These are phyloP conservation scores for Sarcodon sp. DNA, from an alignment of 768 basidiomycete genomes.

Conservation along the genomic window DNA sequence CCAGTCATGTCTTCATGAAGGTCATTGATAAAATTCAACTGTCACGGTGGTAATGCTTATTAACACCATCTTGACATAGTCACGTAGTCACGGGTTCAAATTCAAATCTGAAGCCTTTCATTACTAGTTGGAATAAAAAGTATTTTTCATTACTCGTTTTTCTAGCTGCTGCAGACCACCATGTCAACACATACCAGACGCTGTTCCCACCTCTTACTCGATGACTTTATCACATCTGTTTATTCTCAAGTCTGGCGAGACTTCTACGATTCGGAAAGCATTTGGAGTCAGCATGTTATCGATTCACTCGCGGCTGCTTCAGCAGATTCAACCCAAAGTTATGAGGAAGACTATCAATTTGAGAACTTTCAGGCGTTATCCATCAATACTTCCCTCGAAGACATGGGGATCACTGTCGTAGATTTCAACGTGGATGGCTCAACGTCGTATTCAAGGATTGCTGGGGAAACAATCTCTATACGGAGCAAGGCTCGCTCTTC, in stretches of 20 bases:
- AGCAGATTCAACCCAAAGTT: background rate
- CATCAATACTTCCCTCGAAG: slow-evolving; percentile 6
- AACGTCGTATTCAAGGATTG: background rate
- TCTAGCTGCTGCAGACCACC: too few species aligned
- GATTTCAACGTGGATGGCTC: slow-evolving; percentile 3
- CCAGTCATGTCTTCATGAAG: too few species aligned
- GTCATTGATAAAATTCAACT: too few species aligned
- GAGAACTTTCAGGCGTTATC: slow-evolving; percentile 10
- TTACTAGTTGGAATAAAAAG: too few species aligned
- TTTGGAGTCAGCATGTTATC: slow-evolving; percentile 2
- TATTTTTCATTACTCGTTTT: too few species aligned
- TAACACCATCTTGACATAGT: too few species aligned
- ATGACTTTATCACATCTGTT: background rate
- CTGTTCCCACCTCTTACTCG: background rate
- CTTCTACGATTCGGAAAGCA: slow-evolving; percentile 11
- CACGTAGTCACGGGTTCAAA: too few species aligned
- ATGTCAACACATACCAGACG: too few species aligned
- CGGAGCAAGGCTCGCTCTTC: slow-evolving; percentile 6
- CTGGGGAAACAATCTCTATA: background rate
- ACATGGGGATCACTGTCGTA: slow-evolving; percentile 1
- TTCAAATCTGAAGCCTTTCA: too few species aligned
- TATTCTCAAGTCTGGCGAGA: slow-evolving; percentile 9
- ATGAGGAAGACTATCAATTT: slow-evolving; percentile 5
- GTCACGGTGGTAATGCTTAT: too few species aligned
- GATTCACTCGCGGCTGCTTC: background rate